A percentile compares a stretch with the other conserved stretches of the same genome.
Conservation (phyloP, 495 filamentous ascomycete species). For the Xylaria intraflava region DNA sequence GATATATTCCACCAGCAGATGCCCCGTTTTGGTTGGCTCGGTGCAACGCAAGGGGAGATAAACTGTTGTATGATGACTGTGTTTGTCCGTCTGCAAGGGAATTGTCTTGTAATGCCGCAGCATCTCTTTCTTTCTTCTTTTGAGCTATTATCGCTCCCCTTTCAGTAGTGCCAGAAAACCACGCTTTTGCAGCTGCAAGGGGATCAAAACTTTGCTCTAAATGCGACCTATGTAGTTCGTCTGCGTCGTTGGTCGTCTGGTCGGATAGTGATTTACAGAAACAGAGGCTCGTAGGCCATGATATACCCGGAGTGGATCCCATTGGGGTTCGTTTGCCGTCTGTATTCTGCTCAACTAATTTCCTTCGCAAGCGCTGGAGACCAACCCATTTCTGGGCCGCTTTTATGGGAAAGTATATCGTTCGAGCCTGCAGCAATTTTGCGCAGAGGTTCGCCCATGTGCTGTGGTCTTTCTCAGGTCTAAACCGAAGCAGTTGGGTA, state of each 20-base stretch:
- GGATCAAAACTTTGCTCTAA: constrained; percentile 47
- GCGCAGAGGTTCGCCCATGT: constrained; percentile 37
- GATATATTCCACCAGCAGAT: constrained; percentile 65
- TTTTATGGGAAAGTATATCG: constrained; percentile 30
- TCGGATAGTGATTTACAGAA: constrained; percentile 36
- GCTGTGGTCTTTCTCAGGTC: constrained; percentile 32
- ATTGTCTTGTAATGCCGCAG: constrained; percentile 38
- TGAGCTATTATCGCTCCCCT: constrained; percentile 40
- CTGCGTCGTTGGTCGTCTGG: constrained; percentile 17
- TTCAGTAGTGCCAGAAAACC: constrained; percentile 49
- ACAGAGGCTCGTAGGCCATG: constrained; percentile 47
- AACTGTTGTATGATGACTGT: constrained; percentile 28
- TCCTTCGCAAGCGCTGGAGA: constrained; percentile 27
- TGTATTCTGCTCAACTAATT: constrained; percentile 32
- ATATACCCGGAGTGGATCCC: constrained; percentile 28
- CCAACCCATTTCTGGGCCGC: constrained; percentile 18
- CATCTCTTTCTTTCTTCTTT: constrained; percentile 49
- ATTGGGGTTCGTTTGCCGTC: constrained; percentile 38
- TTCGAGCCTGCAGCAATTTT: constrained; percentile 36
- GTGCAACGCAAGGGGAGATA: constrained; percentile 39
- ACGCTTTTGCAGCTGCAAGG: constrained; percentile 59
- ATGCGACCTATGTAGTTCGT: constrained; percentile 11
- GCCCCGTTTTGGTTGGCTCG: constrained; percentile 47
- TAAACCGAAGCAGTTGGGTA: constrained; percentile 33
- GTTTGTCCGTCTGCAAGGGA: constrained; percentile 31